A percentile compares a stretch with the other conserved stretches of the same genome.
phyloP scores from a whole-genome alignment of 148 eudicot species.

The Arbutus unedo region DNA sequence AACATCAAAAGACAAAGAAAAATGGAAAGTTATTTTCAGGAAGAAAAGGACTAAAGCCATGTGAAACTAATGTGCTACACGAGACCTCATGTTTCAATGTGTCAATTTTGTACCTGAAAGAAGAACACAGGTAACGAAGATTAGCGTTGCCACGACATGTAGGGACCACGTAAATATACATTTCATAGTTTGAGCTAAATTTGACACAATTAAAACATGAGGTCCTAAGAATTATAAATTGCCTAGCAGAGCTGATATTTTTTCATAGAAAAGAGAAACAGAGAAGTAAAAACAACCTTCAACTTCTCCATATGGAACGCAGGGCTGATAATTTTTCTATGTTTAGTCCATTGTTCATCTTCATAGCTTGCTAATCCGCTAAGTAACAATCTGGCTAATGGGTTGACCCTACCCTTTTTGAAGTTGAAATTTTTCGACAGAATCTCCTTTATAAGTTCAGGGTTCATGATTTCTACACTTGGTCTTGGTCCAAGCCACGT shows the following conservation, averaged over 20 bases:
- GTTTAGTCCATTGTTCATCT: conserved; percentile 11
- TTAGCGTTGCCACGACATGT: no score
- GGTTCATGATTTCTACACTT: no score
- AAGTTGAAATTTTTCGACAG: conserved; percentile 8
- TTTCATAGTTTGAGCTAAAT: no score
- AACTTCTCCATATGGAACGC: conserved; percentile 28
- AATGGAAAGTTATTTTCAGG: not conserved
- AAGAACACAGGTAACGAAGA: no score
- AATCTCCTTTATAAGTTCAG: not conserved
- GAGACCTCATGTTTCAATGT: no score
- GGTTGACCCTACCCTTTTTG: conserved; percentile 15
- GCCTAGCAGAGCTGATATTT: not conserved
- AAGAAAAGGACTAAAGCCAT: no score
- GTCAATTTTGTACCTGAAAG: no score
- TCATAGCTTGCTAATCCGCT: conserved; percentile 18
- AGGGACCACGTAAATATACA: no score
- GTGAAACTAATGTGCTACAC: no score
- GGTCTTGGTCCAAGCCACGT: no score
- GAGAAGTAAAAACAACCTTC: conserved; percentile 16
- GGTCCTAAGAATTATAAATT: not conserved
- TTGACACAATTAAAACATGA: not conserved
- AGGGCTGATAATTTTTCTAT: conserved; percentile 19
- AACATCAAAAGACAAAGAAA: no score
- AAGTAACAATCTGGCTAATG: not conserved
- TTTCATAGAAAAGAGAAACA: not conserved